Evolutionary conservation across 1,139 yeast species (phyloP), one percentile per base, ranked within the genome.

Genomic region (Taphrina pruni): DNA sequence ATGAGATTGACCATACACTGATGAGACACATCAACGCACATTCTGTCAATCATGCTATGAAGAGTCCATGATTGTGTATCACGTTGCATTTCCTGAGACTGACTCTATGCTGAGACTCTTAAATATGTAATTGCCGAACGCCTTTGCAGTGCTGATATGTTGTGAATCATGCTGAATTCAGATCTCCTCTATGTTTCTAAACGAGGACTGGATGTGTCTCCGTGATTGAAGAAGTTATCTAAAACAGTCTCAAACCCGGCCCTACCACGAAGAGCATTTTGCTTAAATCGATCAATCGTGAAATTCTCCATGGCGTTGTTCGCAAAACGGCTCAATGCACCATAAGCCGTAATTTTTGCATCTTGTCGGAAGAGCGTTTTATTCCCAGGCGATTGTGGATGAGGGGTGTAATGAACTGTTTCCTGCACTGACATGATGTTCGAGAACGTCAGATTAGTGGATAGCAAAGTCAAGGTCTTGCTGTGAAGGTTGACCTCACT

Each of bases 341-440:
- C 90, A 77, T 88, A 89, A 0, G 98, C 97, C 0, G 93, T 88
- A 74, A 94, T 90, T 74, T 89, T 91, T 0, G 99, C 99, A 73
- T 85, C 86, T 78, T 94, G 99, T 57, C 80, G 78, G 78, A 94
- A 94, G 9, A 80, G 73, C 0, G 99, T 94, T 69, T 83, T 80
- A 35, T 76, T 70, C 1, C 64, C 68, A 0, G 88, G 86, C 72
- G 85, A 81, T 0, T 74, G 75, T 0, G 83, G 80, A 77, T 89
- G 90, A 0, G 97, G 97, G 20, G 78, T 79, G 77, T 94, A 94
- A 0, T 83, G 81, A 38, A 93, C 97, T 1, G 92, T 89, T 79
- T 94, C 99, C 74, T 86, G 89, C 20, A 93, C 98, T 74, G 86
- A 85, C 69, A 94, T 80, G 62, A 93, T 77, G 74, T 89, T 86